Base-by-base conservation (phyloP, 2,329 filamentous ascomycete species). In the Trichoderma atroviride region DNA sequence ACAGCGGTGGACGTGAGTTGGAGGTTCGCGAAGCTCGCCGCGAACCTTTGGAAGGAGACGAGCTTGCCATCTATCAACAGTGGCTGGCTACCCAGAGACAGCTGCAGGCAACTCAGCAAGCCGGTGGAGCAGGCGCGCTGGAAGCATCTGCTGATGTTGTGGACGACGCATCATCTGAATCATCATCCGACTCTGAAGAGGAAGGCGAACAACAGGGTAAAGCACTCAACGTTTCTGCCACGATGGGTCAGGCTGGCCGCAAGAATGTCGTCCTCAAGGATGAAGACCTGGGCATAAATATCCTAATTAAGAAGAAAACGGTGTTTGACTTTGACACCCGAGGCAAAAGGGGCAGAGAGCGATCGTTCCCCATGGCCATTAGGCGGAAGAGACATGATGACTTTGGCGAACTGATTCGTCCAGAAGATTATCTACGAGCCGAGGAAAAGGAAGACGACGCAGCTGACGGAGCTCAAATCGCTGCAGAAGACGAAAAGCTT, bases 321-420 rank as follows among this genome's bases (percentile, higher is more conserved):
- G 89, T 96, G n/a, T 92, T 96, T 78, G 96, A 99, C 79, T 99
- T 92, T 74, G 93, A 97, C 76, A 91, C 97, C 1, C 87, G 93
- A 52, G 92, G 92, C 43, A 97, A 97, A 79, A 96, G 93, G 77
- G 96, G 96, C 3, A 88, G 94, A 67, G 96, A 99, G 77, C 90
- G 94, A 71, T 92, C 97, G 82, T 98, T 97, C 77, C 96, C 96
- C 0, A 90, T 96, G 65, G 88, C 94, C 0, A 88, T 94, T 29
- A 89, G 93, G 63, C 86, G 92, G 75, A 92, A 89, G 77, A 89
- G 93, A 62, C 88, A 87, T 35, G 96, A 98, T 76, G 95, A 97
- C 72, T 99, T 96, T 80, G 96, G 96, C 70, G 96, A 99, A 73
- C 82, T 96, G 19, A 97, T 99, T 74, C 89, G 94, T 66, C 92